Conservation (phyloP, 2,329 filamentous ascomycete genomes). For the Periconia macrospinosa region DNA sequence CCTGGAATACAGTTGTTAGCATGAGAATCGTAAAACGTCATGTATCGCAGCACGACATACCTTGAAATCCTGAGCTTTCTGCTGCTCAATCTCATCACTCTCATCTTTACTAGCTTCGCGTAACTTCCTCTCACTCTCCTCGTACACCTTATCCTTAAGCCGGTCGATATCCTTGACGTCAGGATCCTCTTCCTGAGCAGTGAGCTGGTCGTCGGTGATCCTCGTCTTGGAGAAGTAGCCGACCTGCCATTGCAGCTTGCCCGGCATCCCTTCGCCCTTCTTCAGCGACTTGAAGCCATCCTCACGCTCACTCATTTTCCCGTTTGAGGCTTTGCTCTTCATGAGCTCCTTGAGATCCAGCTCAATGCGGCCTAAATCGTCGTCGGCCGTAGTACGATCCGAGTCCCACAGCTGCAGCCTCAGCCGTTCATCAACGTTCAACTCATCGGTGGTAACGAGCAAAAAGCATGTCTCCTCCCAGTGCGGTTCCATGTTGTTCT, state of each 20-base stretch:
- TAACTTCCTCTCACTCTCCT: slow-evolving; percentile 62
- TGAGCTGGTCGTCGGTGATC: slow-evolving; percentile 64
- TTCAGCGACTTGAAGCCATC: slow-evolving; percentile 69
- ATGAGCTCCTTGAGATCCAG: slow-evolving; percentile 68
- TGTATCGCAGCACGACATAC: slow-evolving; percentile 17
- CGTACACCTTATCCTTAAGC: slow-evolving; percentile 59
- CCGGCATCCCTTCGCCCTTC: slow-evolving; percentile 68
- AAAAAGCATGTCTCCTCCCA: slow-evolving; percentile 73
- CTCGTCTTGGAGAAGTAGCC: slow-evolving; percentile 71
- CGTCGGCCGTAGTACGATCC: slow-evolving; percentile 71
- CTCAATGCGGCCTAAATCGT: slow-evolving; percentile 74
- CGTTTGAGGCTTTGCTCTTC: slow-evolving; percentile 60
- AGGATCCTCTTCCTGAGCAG: slow-evolving; percentile 62
- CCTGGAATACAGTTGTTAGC: slow-evolving; percentile 9
- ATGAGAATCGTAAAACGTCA: background rate
- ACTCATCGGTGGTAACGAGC: slow-evolving; percentile 69
- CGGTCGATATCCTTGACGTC: slow-evolving; percentile 61
- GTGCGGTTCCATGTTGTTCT: slow-evolving; percentile 65
- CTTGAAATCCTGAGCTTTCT: slow-evolving; percentile 68
- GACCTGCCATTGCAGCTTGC: slow-evolving; percentile 68
- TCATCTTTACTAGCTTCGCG: slow-evolving; percentile 65
- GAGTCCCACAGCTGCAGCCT: slow-evolving; percentile 76
- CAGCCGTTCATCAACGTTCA: slow-evolving; percentile 71
- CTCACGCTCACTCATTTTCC: slow-evolving; percentile 63
- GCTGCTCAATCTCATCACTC: slow-evolving; percentile 66